These are phyloP conservation scores for Chaetomium tenue DNA, from an alignment of 495 filamentous ascomycete genomes.

Conservation along the genomic window DNA sequence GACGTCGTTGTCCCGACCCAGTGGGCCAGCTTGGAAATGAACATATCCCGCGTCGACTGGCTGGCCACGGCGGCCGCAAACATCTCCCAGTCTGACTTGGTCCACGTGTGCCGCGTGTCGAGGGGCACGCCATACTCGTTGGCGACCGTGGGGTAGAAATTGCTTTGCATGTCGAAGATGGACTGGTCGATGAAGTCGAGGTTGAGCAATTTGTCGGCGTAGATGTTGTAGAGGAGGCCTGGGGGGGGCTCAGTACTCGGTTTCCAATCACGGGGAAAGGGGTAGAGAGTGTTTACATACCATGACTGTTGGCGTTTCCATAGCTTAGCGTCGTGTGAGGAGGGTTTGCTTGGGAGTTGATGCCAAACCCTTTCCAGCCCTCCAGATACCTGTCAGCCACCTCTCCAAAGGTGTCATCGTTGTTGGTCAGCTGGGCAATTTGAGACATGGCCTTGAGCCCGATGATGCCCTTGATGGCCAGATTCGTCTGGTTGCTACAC, in stretches of 20 bases:
- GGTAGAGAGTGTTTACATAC: conserved; percentile 13
- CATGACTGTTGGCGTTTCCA: conserved; percentile 43
- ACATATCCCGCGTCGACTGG: conserved; percentile 56
- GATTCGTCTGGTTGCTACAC: conserved; percentile 76
- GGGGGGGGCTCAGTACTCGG: conserved; percentile 60
- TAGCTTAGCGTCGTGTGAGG: conserved; percentile 73
- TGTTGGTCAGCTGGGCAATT: conserved; percentile 62
- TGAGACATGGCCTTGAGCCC: conserved; percentile 91
- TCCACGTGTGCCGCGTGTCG: conserved; percentile 79
- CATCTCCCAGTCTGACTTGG: conserved; percentile 88
- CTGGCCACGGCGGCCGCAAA: conserved; percentile 73
- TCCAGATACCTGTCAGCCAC: conserved; percentile 70
- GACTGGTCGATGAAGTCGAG: conserved; percentile 65
- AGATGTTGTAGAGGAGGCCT: conserved; percentile 85
- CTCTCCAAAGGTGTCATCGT: conserved; percentile 59
- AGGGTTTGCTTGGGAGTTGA: conserved; percentile 62
- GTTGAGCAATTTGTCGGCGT: conserved; percentile 70
- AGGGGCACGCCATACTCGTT: conserved; percentile 77
- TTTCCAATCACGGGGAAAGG: not conserved
- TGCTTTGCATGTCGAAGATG: conserved; percentile 75
- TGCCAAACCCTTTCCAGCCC: conserved; percentile 72
- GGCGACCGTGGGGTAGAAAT: conserved; percentile 74
- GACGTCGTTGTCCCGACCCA: conserved; percentile 78
- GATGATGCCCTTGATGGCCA: conserved; percentile 91
- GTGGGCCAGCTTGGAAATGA: conserved; percentile 65